Conservation (phyloP, 768 basidiomycete genomes). For the Dictyophora rubrovolvata region DNA sequence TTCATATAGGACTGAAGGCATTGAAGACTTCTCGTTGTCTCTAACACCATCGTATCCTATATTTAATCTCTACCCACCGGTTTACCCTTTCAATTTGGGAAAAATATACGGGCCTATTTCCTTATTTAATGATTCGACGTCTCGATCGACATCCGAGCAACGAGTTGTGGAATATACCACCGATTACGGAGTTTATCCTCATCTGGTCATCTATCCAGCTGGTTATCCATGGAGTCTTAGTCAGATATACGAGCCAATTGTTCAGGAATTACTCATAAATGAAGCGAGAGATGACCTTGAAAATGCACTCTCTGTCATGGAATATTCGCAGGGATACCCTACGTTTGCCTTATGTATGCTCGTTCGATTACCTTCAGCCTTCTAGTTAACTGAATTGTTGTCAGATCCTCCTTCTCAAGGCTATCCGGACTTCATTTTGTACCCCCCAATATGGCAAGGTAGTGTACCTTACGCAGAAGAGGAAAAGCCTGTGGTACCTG, state of each 20-base stretch:
- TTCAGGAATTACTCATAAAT: background rate
- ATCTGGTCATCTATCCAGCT: constrained; percentile 18
- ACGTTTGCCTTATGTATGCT: no score
- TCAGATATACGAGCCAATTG: background rate
- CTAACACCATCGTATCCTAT: constrained; percentile 25
- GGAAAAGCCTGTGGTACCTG: background rate
- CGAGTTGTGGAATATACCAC: background rate
- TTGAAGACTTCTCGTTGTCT: background rate
- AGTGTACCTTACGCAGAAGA: background rate
- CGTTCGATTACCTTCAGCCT: no score
- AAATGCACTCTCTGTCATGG: no score
- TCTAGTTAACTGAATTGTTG: no score
- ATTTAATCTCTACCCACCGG: constrained; percentile 30
- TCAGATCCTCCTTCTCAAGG: background rate
- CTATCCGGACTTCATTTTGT: background rate
- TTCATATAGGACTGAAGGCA: background rate
- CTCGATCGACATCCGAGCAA: background rate
- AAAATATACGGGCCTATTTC: background rate
- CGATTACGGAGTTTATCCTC: constrained; percentile 14
- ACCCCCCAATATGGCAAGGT: background rate
- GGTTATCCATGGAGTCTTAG: background rate
- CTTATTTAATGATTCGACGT: background rate
- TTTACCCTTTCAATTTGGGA: background rate
- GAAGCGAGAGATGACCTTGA: no score
- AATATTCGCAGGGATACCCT: no score